A percentile compares a stretch with the other conserved stretches of the same genome.
Evolutionary conservation across 768 basidiomycete genomes (phyloP).

Genomic region (Tulasnella sp.): DNA sequence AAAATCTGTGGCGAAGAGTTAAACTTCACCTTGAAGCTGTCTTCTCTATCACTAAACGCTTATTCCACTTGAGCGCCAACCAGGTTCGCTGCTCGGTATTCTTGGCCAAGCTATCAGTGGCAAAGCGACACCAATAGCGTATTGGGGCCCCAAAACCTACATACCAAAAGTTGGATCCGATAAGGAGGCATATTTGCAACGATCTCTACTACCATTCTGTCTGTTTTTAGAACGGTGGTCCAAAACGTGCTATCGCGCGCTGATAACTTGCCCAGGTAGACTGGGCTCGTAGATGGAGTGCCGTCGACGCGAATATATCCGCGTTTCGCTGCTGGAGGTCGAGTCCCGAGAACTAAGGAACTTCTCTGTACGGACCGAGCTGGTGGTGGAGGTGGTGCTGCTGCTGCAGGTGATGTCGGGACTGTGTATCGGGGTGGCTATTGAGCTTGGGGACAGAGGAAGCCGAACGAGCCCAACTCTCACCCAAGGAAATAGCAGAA

Average conservation of each 20-base stretch:
- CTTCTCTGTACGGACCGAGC: too few relatives aligned
- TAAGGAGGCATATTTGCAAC: background rate
- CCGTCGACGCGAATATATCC: background rate
- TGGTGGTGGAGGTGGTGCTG: too few relatives aligned
- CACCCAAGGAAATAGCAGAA: too few relatives aligned
- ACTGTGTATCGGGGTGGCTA: background rate
- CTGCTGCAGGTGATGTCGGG: background rate
- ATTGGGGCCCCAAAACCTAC: too few relatives aligned
- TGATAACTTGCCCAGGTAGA: background rate
- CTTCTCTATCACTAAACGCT: background rate
- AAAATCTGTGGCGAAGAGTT: background rate
- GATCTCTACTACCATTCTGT: background rate
- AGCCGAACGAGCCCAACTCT: background rate
- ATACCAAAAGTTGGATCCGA: background rate
- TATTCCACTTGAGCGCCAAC: background rate
- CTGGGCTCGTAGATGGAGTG: background rate
- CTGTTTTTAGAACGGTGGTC: background rate
- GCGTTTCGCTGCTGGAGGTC: too few relatives aligned
- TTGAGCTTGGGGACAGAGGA: background rate
- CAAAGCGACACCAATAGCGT: background rate
- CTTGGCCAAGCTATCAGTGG: background rate
- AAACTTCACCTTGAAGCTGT: background rate
- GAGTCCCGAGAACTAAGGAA: too few relatives aligned
- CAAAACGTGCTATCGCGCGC: too few relatives aligned
- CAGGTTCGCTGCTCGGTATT: background rate